Conservation (phyloP, 2,329 filamentous ascomycete species). For the Epicoccum sorghinum region DNA sequence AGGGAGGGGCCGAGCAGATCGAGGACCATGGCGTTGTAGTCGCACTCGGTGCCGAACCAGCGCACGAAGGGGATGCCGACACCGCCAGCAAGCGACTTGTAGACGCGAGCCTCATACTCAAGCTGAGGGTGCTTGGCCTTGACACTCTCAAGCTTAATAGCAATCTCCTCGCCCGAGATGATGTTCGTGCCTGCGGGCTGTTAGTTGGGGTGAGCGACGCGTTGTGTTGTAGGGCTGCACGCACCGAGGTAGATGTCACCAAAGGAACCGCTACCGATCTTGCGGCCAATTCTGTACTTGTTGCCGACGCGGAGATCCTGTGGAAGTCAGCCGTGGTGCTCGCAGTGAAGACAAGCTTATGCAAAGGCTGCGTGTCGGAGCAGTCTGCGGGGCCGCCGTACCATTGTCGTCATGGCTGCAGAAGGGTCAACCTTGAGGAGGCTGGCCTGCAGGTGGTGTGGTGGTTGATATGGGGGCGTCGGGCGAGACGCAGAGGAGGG, state of each 20-base stretch:
- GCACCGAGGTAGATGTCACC: conserved; percentile 93
- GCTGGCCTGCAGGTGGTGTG: conserved; percentile 35
- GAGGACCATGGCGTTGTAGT: conserved; percentile 99
- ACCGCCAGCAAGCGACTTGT: conserved; percentile 86
- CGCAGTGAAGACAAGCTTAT: conserved; percentile 1
- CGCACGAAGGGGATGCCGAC: conserved; percentile 98
- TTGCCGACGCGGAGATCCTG: conserved; percentile 99
- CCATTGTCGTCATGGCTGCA: conserved; percentile 67
- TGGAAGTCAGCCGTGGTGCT: conserved; percentile 31
- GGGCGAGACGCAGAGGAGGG: conserved; percentile 25
- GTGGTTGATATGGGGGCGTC: conserved; percentile 27
- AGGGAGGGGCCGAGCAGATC: conserved; percentile 93
- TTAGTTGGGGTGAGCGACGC: conserved; percentile 22
- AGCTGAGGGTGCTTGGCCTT: conserved; percentile 99
- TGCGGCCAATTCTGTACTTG: conserved; percentile 99
- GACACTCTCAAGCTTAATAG: conserved; percentile 99
- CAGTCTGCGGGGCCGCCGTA: conserved; percentile 51
- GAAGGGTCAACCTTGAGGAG: conserved; percentile 41
- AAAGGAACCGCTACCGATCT: conserved; percentile 97
- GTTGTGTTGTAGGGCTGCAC: conserved; percentile 26
- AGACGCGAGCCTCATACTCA: conserved; percentile 97
- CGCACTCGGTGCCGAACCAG: conserved; percentile 99
- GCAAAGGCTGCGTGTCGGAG: conserved; percentile 15
- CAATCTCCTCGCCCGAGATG: conserved; percentile 98
- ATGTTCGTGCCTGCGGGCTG: conserved; percentile 83